These are phyloP conservation scores for Funneliformis geosporum DNA, from an alignment of 192 early-diverging fungal genomes.

Conservation along the genomic window DNA sequence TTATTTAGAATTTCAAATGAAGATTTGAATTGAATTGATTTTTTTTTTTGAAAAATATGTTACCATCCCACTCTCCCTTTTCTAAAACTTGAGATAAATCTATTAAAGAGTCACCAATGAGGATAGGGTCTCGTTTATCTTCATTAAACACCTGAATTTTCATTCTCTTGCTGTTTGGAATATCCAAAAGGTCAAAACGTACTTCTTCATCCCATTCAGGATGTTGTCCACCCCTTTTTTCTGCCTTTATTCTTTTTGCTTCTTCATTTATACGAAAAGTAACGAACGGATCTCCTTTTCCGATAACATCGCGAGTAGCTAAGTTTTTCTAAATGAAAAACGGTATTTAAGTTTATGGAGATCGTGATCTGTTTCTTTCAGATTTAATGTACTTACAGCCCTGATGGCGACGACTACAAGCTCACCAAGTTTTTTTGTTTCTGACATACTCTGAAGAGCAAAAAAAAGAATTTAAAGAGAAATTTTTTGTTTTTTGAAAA, in stretches of 20 bases:
- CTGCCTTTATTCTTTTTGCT: constrained; percentile 47
- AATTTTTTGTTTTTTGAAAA: too few species aligned
- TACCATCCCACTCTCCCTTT: constrained; percentile 59
- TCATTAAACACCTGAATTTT: constrained; percentile 41
- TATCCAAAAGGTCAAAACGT: constrained; percentile 13
- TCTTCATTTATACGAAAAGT: constrained; percentile 51
- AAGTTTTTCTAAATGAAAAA: constrained; percentile 40
- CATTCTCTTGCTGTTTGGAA: not conserved
- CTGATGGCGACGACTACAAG: constrained; percentile 3
- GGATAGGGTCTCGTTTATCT: constrained; percentile 53
- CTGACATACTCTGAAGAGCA: not conserved
- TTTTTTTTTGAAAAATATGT: not conserved
- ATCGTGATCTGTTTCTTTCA: not conserved
- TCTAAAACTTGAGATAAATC: constrained; percentile 53
- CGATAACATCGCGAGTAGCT: constrained; percentile 41
- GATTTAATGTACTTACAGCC: not conserved
- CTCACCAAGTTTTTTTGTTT: not conserved
- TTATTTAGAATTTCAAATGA: not conserved
- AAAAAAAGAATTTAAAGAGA: not conserved
- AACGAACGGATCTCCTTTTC: constrained; percentile 58
- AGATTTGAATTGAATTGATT: not conserved
- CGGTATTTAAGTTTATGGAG: not conserved
- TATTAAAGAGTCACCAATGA: constrained; percentile 54
- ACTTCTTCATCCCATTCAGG: constrained; percentile 63
- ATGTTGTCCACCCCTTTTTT: constrained; percentile 57